Evolutionary conservation across 129 eudicot genomes (phyloP).

Genomic region (Escallonia rubra): DNA sequence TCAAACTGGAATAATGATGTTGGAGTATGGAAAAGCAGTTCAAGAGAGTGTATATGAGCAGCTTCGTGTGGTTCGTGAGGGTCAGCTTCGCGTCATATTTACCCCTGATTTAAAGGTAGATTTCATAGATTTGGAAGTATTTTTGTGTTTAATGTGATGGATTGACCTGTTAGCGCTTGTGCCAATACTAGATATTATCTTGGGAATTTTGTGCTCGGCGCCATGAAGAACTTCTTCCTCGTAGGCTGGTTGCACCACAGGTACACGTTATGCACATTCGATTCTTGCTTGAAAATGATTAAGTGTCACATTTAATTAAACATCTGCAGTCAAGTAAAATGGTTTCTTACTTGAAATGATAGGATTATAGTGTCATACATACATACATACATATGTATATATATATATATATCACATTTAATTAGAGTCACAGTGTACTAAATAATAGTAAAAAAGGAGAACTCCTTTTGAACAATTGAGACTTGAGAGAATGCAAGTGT

Average conservation of each 20-base stretch:
- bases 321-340: too few relatives aligned
- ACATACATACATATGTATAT: too few relatives aligned
- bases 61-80: slow-evolving; percentile 97
- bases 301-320: too few relatives aligned
- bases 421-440: too few relatives aligned
- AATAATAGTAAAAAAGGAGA: too few relatives aligned
- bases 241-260: slow-evolving; percentile 94
- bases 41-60: slow-evolving; percentile 96
- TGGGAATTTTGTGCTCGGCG: slow-evolving; percentile 98
- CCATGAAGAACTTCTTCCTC: slow-evolving; percentile 96
- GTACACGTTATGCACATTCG: slow-evolving; percentile 21
- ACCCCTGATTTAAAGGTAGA: slow-evolving; percentile 80
- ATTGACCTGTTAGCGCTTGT: not conserved
- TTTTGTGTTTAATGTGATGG: not conserved
- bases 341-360: too few relatives aligned
- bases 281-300: too few relatives aligned
- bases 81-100: slow-evolving; percentile 79
- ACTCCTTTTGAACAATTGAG: too few relatives aligned
- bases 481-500: too few relatives aligned
- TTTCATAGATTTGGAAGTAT: not conserved
- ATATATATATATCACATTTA: too few relatives aligned
- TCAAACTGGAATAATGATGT: slow-evolving; percentile 79
- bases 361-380: too few relatives aligned
- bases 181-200: slow-evolving; percentile 56
- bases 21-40: slow-evolving; percentile 90